Conservation (phyloP, 2,329 filamentous ascomycete species). For the Clonostachys byssicola region DNA sequence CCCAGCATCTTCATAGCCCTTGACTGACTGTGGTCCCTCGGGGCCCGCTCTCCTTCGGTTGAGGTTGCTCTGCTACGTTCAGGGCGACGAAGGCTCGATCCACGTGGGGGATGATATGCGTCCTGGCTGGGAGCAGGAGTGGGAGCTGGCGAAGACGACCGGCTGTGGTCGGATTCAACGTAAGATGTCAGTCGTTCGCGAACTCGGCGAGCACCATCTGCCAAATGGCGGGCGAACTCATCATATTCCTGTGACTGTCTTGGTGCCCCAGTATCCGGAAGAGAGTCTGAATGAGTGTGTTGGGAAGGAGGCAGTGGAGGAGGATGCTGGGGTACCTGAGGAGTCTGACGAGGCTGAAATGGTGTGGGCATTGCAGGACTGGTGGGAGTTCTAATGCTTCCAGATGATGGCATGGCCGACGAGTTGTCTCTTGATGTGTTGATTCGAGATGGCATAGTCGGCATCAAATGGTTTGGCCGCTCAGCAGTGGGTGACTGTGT, state of each 20-base stretch:
- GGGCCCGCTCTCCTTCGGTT: neutral
- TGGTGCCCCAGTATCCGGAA: neutral
- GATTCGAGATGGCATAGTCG: too few species aligned
- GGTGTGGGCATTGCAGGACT: too few species aligned
- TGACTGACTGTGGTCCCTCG: neutral
- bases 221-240: slow-evolving; percentile 71
- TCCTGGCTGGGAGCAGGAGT: neutral
- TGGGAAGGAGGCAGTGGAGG: slow-evolving; percentile 1
- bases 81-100: slow-evolving; percentile 1
- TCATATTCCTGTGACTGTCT: slow-evolving; percentile 49
- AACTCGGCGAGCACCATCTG: slow-evolving; percentile 64
- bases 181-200: slow-evolving; percentile 70
- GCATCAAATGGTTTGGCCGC: neutral
- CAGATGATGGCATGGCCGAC: too few species aligned
- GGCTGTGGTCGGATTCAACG: slow-evolving; percentile 50
- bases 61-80: neutral
- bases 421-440: too few species aligned
- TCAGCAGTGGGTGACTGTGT: neutral
- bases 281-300: slow-evolving; percentile 10
- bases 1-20: neutral
- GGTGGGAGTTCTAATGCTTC: too few species aligned
- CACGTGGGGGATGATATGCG: neutral
- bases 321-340: neutral
- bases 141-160: slow-evolving; percentile 1
- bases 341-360: neutral